Evolutionary conservation across 306 rosid species (phyloP).

Genomic region (Acacia crassicarpa): DNA sequence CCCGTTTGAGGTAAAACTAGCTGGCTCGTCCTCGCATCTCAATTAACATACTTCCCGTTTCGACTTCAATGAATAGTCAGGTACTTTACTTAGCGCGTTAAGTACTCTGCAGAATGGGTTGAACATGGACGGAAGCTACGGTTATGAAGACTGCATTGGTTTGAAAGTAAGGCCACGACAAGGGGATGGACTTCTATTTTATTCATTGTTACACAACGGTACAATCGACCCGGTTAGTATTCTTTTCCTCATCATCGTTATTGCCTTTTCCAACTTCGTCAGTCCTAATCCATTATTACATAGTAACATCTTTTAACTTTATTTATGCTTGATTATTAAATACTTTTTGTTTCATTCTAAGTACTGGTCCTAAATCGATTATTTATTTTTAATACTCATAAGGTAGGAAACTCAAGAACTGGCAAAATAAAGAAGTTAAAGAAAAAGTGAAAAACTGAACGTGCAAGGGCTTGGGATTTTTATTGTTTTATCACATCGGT

Average conservation of each 20-base stretch:
- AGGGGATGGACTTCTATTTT: constrained; percentile 1
- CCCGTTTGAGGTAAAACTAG: neutral
- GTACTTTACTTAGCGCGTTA: neutral
- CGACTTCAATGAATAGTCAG: neutral
- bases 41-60: neutral
- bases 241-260: neutral
- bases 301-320: neutral
- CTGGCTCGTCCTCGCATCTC: neutral
- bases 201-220: neutral
- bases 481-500: neutral
- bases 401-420: neutral
- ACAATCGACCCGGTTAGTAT: neutral
- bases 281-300: neutral
- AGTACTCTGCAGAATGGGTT: neutral
- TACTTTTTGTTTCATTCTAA: neutral
- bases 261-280: neutral
- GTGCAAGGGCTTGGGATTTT: neutral
- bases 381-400: neutral
- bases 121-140: neutral
- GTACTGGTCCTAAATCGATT: neutral
- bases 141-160: neutral
- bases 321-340: neutral
- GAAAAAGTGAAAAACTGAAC: neutral
- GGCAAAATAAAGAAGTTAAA: neutral
- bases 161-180: neutral